Percentiles rank a stretch among this genome's conserved stretches.
These are phyloP conservation scores for Sisymbrium irio DNA, from an alignment of 345 rosid species.

Conservation along the genomic window DNA sequence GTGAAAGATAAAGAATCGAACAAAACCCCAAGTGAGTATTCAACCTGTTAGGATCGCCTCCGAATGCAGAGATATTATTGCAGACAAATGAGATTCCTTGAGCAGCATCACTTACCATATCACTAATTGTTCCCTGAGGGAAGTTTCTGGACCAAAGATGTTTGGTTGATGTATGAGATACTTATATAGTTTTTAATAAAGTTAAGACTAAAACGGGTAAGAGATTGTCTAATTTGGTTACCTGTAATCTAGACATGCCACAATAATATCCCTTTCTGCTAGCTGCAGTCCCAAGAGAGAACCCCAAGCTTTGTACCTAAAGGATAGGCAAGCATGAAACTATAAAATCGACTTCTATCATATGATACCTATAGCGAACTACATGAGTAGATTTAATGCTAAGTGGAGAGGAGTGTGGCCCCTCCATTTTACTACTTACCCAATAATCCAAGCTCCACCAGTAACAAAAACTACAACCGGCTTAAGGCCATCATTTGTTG, in stretches of 20 bases:
- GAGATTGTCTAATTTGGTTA: conserved; percentile 9
- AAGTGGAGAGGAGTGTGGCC: too few relatives aligned
- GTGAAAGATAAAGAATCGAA: neutral
- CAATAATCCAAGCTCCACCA: conserved; percentile 99
- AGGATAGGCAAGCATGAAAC: conserved; percentile 24
- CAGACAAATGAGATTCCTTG: conserved; percentile 86
- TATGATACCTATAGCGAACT: neutral
- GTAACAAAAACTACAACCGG: conserved; percentile 94
- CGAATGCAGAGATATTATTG: conserved; percentile 66
- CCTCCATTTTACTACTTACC: conserved; percentile 37
- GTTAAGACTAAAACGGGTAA: neutral
- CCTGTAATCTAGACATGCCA: conserved; percentile 97
- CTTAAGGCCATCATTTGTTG: conserved; percentile 54
- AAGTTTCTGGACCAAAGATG: conserved; percentile 60
- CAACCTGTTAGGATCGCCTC: conserved; percentile 92
- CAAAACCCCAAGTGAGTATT: neutral
- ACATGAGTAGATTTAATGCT: too few relatives aligned
- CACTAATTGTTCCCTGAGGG: conserved; percentile 93
- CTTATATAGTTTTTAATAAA: neutral
- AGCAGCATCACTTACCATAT: conserved; percentile 80
- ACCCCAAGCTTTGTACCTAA: conserved; percentile 99
- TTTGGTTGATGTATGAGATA: neutral
- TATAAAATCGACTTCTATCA: too few relatives aligned
- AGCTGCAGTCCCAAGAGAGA: conserved; percentile 87
- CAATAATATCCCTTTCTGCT: conserved; percentile 90